Evolutionary conservation across 805 yeast species (phyloP).

Genomic region (Saturnispora zaruensis): DNA sequence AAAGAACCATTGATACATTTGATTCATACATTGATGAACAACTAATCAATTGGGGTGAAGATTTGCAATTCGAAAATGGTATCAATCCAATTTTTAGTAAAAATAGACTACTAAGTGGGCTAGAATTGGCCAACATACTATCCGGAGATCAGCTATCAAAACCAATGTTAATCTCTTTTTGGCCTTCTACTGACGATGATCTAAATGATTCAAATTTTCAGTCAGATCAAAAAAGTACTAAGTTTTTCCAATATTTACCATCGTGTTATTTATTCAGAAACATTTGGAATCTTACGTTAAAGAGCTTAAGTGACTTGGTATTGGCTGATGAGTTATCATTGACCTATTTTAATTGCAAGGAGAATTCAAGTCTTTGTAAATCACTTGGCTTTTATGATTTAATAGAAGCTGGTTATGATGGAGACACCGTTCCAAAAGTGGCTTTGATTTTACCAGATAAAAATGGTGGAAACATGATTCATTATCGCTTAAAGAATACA

Average conservation of each 20-base stretch:
- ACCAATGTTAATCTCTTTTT: slow-evolving; percentile 55
- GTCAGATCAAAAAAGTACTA: slow-evolving; percentile 27
- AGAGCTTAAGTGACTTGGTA: slow-evolving; percentile 29
- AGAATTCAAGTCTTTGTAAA: slow-evolving; percentile 42
- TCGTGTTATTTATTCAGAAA: slow-evolving; percentile 44
- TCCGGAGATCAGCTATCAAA: slow-evolving; percentile 37
- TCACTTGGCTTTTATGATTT: slow-evolving; percentile 38
- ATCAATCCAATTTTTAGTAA: slow-evolving; percentile 23
- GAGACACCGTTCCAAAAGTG: slow-evolving; percentile 18
- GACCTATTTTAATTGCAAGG: slow-evolving; percentile 53
- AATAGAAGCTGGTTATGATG: slow-evolving; percentile 11
- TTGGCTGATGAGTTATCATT: slow-evolving; percentile 15
- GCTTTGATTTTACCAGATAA: slow-evolving; percentile 40
- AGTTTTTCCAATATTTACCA: slow-evolving; percentile 36
- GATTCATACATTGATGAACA: slow-evolving; percentile 47
- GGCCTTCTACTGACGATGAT: slow-evolving; percentile 47
- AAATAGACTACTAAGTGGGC: slow-evolving; percentile 18
- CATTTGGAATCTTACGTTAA: slow-evolving; percentile 51
- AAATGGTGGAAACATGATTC: slow-evolving; percentile 38
- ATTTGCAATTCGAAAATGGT: slow-evolving; percentile 32
- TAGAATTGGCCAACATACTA: slow-evolving; percentile 38
- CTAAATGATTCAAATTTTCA: slow-evolving; percentile 29
- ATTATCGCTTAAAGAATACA: slow-evolving; percentile 24
- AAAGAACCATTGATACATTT: slow-evolving; percentile 42
- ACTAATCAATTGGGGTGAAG: slow-evolving; percentile 33